Evolutionary conservation across 352 stramenopile species (phyloP), one percentile per base, ranked within the genome.

Genomic region (Globisporangium splendens): DNA sequence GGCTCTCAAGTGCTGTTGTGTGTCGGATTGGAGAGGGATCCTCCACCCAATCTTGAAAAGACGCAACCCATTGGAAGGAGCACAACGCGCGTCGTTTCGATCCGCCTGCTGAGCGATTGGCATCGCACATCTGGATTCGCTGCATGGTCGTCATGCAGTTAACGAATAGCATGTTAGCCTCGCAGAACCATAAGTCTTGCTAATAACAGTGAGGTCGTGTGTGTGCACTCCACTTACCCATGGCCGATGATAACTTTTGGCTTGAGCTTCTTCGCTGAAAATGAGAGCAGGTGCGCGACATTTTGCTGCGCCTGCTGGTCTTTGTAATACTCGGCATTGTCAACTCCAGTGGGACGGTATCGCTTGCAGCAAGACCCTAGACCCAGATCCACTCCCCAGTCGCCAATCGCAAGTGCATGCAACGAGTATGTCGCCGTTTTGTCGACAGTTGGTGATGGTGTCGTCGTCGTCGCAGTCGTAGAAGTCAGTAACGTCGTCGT

Each of bases 321-420:
- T 21, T 88, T 87, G 59, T 87, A 84, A 62, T 88, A 91, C 61
- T 79, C 73, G 6, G 52, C 66, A 41, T 77, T 87, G 46, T 70
- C 70, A 1, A 61, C 72, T 8, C 77, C 76, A 0, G 78, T 88
- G 50, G 86, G 72, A 21, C 75, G 77, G 49, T 91, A 89, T 7
- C 81, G 70, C 22, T 86, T 86, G 59, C 82, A 91, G 65, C 82
- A 91, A 42, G 82, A 89, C 2, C 74, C 82, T 13, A 88, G 74
- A 42, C 68, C 70, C 17, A 86, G 58, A 43, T 86, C 80, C 8
- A 84, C 68, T 1, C 78, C 80, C 78, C 80, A 91, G 67, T 91
- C 80, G 14, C 80, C 80, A 47, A 91, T 89, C 13, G 80, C 78
- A 43, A 91, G 66, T n/a, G 73, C 75, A 43, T 88, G 75, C 38